These are phyloP conservation scores for Phytophthora crassamura DNA, from an alignment of 352 stramenopile species.

Conservation along the genomic window DNA sequence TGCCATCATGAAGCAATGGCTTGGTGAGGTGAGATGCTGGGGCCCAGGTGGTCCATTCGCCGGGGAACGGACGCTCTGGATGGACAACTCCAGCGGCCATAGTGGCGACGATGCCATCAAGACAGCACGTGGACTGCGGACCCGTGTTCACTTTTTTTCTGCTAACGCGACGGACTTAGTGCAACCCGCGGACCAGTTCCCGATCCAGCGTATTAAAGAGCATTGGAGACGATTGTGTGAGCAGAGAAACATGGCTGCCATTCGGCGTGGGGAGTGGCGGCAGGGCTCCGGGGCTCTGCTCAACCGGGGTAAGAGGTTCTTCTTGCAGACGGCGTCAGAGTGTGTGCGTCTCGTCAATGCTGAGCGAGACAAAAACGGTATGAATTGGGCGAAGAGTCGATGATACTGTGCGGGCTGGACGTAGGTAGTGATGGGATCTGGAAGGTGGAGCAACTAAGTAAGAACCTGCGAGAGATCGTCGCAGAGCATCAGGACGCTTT, in stretches of 20 bases:
- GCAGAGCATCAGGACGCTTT: too few relatives aligned
- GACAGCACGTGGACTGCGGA: too few relatives aligned
- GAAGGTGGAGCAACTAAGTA: too few relatives aligned
- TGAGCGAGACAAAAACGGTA: not conserved
- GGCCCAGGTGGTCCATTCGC: not conserved
- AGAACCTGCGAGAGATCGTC: too few relatives aligned
- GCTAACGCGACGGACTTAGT: not conserved
- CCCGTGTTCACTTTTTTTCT: not conserved
- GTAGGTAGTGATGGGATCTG: too few relatives aligned
- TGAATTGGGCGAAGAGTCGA: slow-evolving; percentile 6
- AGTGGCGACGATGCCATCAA: too few relatives aligned
- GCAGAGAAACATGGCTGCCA: too few relatives aligned
- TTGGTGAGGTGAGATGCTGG: not conserved
- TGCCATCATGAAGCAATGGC: not conserved
- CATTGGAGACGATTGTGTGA: too few relatives aligned
- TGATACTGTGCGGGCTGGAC: slow-evolving; percentile 1
- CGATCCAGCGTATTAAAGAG: too few relatives aligned
- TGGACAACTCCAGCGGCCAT: slow-evolving; percentile 13
- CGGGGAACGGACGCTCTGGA: not conserved
- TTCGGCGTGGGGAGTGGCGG: too few relatives aligned
- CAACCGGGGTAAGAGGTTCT: not conserved
- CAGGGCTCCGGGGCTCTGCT: too few relatives aligned
- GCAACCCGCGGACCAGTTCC: too few relatives aligned
- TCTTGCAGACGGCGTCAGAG: not conserved
- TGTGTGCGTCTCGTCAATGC: not conserved